These are phyloP conservation scores for Mikania micrantha DNA, from an alignment of 129 eudicot species.

Conservation along the genomic window DNA sequence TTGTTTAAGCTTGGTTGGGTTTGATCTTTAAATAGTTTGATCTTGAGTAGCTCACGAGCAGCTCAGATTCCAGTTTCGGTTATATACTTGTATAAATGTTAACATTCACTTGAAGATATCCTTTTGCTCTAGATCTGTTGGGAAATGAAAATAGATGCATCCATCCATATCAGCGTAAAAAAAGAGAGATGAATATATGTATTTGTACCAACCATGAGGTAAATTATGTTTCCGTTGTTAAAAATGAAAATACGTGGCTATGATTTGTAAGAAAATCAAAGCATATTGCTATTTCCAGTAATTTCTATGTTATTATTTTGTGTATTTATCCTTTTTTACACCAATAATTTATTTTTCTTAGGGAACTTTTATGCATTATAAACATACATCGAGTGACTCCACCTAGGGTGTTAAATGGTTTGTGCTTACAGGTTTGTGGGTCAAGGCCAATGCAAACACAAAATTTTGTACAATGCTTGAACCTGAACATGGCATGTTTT, in stretches of 20 bases:
- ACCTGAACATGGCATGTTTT: no score
- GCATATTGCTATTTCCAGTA: background rate
- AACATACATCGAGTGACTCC: background rate
- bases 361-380: background rate
- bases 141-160: slow-evolving; percentile 75
- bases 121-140: slow-evolving; percentile 49
- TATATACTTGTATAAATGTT: background rate
- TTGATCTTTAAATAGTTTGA: no score
- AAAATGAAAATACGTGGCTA: background rate
- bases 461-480: no score
- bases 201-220: background rate
- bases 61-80: no score
- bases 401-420: background rate
- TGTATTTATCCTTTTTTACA: background rate
- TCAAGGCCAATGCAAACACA: no score
- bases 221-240: background rate
- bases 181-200: slow-evolving; percentile 71
- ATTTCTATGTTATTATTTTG: background rate
- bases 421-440: no score
- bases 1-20: no score
- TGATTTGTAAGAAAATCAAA: background rate
- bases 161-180: slow-evolving; percentile 64
- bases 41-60: no score
- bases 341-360: background rate
- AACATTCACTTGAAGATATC: background rate